These are phyloP conservation scores for Pelargonium cotyledonis DNA, from an alignment of 441 rosid genomes.

Conservation along the genomic window DNA sequence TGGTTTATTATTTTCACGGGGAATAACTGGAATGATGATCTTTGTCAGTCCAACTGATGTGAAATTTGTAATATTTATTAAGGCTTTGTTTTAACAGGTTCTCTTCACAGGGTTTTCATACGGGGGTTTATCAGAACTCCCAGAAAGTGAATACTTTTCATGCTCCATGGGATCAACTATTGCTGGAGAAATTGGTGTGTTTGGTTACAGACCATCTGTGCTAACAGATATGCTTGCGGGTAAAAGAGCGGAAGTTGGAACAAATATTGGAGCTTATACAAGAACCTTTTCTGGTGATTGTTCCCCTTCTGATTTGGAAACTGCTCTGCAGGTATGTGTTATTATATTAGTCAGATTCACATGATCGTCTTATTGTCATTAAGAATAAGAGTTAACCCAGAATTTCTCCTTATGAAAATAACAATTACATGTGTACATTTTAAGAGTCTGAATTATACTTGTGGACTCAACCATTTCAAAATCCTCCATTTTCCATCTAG, in stretches of 20 bases:
- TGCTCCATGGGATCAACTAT: constrained; percentile 94
- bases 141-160: constrained; percentile 75
- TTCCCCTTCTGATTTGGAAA: constrained; percentile 89
- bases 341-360: constrained; percentile 9
- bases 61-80: constrained; percentile 20
- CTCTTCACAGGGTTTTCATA: constrained; percentile 91
- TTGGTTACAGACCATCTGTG: constrained; percentile 79
- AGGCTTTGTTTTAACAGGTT: constrained; percentile 50
- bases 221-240: constrained; percentile 94
- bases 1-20: not conserved
- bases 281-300: constrained; percentile 89
- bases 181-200: constrained; percentile 93
- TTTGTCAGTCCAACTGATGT: not conserved
- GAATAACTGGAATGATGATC: constrained; percentile 3
- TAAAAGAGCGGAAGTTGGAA: constrained; percentile 92
- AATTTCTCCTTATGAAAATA: constrained; percentile 5
- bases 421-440: not conserved
- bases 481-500: not conserved
- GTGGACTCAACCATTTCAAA: not conserved
- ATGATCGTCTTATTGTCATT: constrained; percentile 5
- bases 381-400: not conserved
- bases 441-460: not conserved
- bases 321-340: constrained; percentile 84
- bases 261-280: constrained; percentile 81
- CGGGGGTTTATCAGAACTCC: constrained; percentile 90